Base-by-base conservation (phyloP, 495 filamentous ascomycete genomes). In the Penicillium canariense region DNA sequence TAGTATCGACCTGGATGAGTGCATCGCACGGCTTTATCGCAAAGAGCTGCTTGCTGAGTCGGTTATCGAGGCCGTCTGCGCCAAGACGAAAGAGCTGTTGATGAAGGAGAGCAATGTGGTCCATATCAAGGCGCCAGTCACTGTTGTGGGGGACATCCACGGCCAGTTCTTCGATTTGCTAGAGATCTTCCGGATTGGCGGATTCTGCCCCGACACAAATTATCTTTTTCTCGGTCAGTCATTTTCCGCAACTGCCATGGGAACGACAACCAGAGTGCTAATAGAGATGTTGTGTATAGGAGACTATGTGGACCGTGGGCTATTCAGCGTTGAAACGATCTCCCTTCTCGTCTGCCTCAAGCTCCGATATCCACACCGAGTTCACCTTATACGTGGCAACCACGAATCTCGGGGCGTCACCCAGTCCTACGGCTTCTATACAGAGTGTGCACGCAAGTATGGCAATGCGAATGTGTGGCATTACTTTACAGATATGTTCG, bases 41-140 rank as follows among this genome's bases (percentile, higher is more conserved):
- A 97, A 97, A 71, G 93, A 97, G 68, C 80, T 98, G 47, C 80
- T 98, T 22, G 94, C 95, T 42, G 94, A 98, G 73, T 96, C 93
- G 7, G 95, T 98, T 38, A 92, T 98, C 69, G 94, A 98, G 75
- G 94, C 95, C 63, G 95, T 98, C 84, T 98, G 94, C 70, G 91
- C 94, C 63, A 98, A 98, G 71, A 91, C 95, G 11, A 98, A 98
- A 60, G 94, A 98, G 72, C 81, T 97, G 51, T 79, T 98, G 57
- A 98, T 98, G 94, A 95, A 94, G 68, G 94, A 98, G 82, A 97
- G 93, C 80, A 98, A 98, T 77, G 94, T 98, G 45, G 94, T 98
- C 38, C 94, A 98, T 68, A 95, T 98, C 54, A 84, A 85, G 50
- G 92, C 94, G 14, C 94, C 94, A 7, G 90, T 98, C 36, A 98